Evolutionary conservation across 441 rosid genomes (phyloP).

Genomic region (Cnidoscolus chayamansa): DNA sequence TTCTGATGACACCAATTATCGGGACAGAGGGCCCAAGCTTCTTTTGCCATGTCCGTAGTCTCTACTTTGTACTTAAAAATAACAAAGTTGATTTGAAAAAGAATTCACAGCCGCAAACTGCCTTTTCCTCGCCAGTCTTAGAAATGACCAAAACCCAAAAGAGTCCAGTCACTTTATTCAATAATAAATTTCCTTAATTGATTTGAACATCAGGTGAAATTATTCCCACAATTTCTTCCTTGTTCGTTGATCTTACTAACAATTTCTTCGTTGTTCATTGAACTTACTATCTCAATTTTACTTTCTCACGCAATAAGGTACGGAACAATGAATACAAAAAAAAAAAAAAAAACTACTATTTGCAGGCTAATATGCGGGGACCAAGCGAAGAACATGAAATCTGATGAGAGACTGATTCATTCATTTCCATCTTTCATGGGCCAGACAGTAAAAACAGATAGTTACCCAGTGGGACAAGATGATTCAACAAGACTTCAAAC

Average conservation of each 20-base stretch:
- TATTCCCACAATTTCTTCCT: too few species aligned
- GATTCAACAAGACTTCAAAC: background rate
- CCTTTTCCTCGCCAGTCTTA: too few species aligned
- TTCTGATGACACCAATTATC: background rate
- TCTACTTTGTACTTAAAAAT: background rate
- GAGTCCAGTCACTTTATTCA: too few species aligned
- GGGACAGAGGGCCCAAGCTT: background rate
- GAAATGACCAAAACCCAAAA: too few species aligned
- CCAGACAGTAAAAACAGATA: background rate
- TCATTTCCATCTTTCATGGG: background rate
- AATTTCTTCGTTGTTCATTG: too few species aligned
- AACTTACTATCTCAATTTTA: too few species aligned
- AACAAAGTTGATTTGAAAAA: background rate
- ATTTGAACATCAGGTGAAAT: too few species aligned
- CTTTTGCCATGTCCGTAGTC: background rate
- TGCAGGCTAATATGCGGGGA: constrained; percentile 2
- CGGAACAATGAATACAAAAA: too few species aligned
- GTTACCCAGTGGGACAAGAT: background rate
- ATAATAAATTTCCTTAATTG: too few species aligned
- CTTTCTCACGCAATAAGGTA: background rate
- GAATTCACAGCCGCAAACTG: background rate
- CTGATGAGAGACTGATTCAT: background rate
- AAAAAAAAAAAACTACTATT: background rate
- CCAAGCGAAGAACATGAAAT: background rate
- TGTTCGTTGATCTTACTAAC: too few species aligned